Conservation (phyloP, 129 eudicot genomes). For the Dittrichia graveolens region DNA sequence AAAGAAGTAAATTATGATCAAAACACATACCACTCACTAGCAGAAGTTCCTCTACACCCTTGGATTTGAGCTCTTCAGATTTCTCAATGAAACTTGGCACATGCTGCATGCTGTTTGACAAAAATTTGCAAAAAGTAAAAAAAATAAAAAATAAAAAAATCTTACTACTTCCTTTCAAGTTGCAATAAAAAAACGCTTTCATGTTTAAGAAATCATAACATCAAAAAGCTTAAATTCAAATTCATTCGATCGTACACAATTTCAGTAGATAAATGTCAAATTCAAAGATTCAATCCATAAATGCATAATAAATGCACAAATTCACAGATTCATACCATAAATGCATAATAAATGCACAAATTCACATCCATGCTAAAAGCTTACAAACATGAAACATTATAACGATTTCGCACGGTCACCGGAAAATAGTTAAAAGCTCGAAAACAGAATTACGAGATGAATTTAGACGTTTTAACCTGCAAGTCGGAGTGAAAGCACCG, state of each 20-base stretch:
- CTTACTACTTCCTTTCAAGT: not conserved
- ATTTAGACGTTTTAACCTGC: slow-evolving; percentile 48
- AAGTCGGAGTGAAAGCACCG: slow-evolving; percentile 80
- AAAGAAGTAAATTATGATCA: slow-evolving; percentile 13
- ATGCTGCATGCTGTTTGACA: slow-evolving; percentile 53
- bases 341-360: not conserved
- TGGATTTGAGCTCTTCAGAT: slow-evolving; percentile 61
- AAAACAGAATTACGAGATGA: no score
- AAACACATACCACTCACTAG: slow-evolving; percentile 61
- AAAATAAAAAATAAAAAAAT: not conserved
- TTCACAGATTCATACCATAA: not conserved
- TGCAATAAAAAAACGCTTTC: not conserved
- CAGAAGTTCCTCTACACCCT: slow-evolving; percentile 66
- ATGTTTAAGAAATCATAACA: not conserved
- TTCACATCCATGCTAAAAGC: not conserved
- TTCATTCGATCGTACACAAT: not conserved
- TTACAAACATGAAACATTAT: not conserved
- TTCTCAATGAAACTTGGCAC: slow-evolving; percentile 75
- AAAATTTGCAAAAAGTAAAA: not conserved
- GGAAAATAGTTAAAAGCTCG: no score
- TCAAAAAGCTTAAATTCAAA: not conserved
- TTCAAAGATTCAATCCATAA: not conserved
- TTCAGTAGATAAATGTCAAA: not conserved
- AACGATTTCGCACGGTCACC: no score
- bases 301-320: not conserved